Evolutionary conservation across 1,284 basidiomycete genomes (phyloP).

Genomic region (Pseudomicrostroma phylloplanum): DNA sequence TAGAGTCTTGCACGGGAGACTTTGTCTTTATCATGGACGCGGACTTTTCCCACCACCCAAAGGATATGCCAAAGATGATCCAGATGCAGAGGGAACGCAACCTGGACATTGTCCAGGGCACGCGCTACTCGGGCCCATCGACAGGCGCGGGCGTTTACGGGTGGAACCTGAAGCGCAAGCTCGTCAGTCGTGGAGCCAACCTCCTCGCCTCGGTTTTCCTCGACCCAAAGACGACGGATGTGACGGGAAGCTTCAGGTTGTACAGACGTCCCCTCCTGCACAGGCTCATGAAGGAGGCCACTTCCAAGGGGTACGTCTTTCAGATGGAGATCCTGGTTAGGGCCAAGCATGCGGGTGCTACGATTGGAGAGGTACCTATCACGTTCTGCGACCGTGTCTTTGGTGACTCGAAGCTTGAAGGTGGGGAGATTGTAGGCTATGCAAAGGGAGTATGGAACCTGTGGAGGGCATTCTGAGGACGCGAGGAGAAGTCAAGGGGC

Average conservation of each 20-base stretch:
- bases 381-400: slow-evolving; percentile 88
- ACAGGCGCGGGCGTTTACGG: slow-evolving; percentile 38
- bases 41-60: slow-evolving; percentile 78
- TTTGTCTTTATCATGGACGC: slow-evolving; percentile 96
- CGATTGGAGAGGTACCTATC: slow-evolving; percentile 81
- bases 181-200: slow-evolving; percentile 36
- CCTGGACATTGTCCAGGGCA: slow-evolving; percentile 36
- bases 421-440: slow-evolving; percentile 81
- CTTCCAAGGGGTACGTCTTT: slow-evolving; percentile 85
- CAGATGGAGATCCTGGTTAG: slow-evolving; percentile 97
- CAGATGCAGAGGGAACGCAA: slow-evolving; percentile 21
- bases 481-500: no score
- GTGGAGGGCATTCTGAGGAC: slow-evolving; percentile 52
- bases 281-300: slow-evolving; percentile 73
- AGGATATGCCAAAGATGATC: slow-evolving; percentile 38
- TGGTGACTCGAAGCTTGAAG: slow-evolving; percentile 82
- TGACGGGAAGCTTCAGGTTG: slow-evolving; percentile 57
- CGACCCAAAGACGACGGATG: slow-evolving; percentile 33
- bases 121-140: slow-evolving; percentile 32
- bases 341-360: slow-evolving; percentile 71
- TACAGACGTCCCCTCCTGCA: slow-evolving; percentile 70
- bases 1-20: slow-evolving; percentile 80
- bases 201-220: slow-evolving; percentile 31
- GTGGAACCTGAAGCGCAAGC: slow-evolving; percentile 37
- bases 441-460: slow-evolving; percentile 75